phyloP scores from a whole-genome alignment of 306 rosid genomes.

The Sicyos edulis region DNA sequence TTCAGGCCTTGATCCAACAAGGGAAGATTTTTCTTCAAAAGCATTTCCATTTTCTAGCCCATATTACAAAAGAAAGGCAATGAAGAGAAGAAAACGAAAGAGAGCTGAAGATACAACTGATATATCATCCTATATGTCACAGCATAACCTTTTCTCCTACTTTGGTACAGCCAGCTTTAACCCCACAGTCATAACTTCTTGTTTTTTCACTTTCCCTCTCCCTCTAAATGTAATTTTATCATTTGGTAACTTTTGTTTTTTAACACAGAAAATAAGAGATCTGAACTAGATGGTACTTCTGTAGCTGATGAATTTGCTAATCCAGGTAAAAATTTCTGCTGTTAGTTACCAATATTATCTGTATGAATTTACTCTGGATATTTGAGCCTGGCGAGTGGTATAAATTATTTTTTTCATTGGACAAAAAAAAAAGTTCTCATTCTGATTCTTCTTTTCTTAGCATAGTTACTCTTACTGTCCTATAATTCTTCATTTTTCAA shows the following conservation, averaged over 20 bases:
- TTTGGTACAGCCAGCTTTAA: constrained; percentile 37
- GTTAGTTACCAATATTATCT: constrained; percentile 8
- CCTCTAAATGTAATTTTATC: constrained; percentile 16
- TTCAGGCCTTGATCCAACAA: constrained; percentile 29
- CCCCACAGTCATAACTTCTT: background rate
- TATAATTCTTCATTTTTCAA: background rate
- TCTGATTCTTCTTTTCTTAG: background rate
- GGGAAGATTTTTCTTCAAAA: constrained; percentile 41
- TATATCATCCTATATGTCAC: constrained; percentile 39
- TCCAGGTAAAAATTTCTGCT: constrained; percentile 50
- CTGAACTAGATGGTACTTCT: constrained; percentile 50
- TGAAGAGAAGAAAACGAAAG: constrained; percentile 67
- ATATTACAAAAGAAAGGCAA: constrained; percentile 33
- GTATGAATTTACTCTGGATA: background rate
- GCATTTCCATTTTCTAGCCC: constrained; percentile 42
- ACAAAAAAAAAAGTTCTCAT: background rate
- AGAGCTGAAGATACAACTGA: constrained; percentile 55
- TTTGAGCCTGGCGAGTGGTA: background rate
- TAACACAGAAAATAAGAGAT: constrained; percentile 63
- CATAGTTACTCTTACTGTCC: background rate
- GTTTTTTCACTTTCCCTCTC: constrained; percentile 25
- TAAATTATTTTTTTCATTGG: background rate
- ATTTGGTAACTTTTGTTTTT: constrained; percentile 17
- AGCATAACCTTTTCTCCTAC: constrained; percentile 60
- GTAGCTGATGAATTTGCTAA: constrained; percentile 54